Base-by-base conservation (phyloP, 1,139 yeast genomes). In the Taphrina populina region DNA sequence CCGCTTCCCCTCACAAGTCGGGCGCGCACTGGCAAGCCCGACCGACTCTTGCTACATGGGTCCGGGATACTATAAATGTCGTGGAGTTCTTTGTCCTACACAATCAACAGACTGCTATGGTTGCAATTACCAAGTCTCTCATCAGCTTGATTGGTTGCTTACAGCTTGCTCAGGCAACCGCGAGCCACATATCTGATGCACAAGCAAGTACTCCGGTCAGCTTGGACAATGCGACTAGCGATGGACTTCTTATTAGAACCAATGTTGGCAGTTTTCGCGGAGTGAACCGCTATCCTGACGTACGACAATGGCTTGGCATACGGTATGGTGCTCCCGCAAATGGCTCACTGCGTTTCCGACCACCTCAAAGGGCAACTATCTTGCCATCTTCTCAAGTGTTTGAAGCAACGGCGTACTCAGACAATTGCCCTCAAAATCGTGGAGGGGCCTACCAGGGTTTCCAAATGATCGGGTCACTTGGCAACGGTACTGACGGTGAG, bases 401-500 rank as follows among this genome's bases (percentile, higher is more conserved):
- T 20, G 26, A 37, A 59, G 63, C 49, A 27, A 40, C 49, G 17
- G 6, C 5, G 26, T 44, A n/a, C 37, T 27, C 39, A 5, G 15
- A 13, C n/a, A 17, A 20, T 13, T 46, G 52, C 17, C 62, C 59
- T 21, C 57, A 61, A n/a, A 32, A 30, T n/a, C 15, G 13, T 19
- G 39, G 35, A 20, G 19, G 19, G 19, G 39, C 21, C 15, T 10
- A 33, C 27, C 41, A 21, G 19, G 15, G 6, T 11, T 21, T 44
- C 35, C 21, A 39, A 17, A 13, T n/a, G 6, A 35, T 35, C 6
- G 13, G 13, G 4, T 19, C 29, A 8, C 29, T 44, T n/a, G 49
- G 49, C 39, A 19, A 19, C 10, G 19, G 26, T 2, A 30, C 32
- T 7, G 61, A 41, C 59, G 66, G 65, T 58, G 49, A 54, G 47